Conservation (phyloP, 139 green algal genomes). For the Pseudopediastrum boryanum region DNA sequence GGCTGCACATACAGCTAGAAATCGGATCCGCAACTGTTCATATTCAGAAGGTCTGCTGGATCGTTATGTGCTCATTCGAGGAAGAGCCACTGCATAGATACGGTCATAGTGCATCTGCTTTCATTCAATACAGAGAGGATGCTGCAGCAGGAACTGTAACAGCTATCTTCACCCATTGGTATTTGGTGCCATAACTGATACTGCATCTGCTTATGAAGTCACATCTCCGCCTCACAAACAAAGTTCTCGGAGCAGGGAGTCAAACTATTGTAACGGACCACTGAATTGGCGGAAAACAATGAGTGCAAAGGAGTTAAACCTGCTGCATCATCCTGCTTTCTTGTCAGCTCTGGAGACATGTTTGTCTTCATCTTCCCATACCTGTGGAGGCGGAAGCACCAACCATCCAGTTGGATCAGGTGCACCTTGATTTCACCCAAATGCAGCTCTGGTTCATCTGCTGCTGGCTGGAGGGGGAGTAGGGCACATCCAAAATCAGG, state of each 20-base stretch:
- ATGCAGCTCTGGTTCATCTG: neutral
- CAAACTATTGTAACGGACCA: too few species aligned
- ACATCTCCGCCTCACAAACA: too few species aligned
- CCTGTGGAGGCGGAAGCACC: slow-evolving; percentile 10
- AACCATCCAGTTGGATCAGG: neutral
- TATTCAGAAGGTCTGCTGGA: neutral
- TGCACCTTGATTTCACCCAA: slow-evolving; percentile 5
- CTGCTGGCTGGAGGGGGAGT: slow-evolving; percentile 1
- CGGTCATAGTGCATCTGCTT: too few species aligned
- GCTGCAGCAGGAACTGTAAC: too few species aligned
- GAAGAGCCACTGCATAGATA: too few species aligned
- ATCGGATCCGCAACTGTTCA: neutral
- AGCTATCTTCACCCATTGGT: too few species aligned
- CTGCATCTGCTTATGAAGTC: too few species aligned
- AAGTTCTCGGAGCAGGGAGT: too few species aligned
- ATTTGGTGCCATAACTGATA: too few species aligned
- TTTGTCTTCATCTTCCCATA: neutral
- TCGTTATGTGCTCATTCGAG: neutral
- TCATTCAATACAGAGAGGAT: too few species aligned
- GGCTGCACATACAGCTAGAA: neutral
- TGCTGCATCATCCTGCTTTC: neutral
- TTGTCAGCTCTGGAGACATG: neutral
- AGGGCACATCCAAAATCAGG: slow-evolving; percentile 4
- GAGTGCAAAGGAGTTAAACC: neutral
- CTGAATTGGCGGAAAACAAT: neutral